A percentile compares a stretch with the other conserved stretches of the same genome.
These are phyloP conservation scores for Solanum sejunctum DNA, from an alignment of 257 asterid genomes.

Conservation along the genomic window DNA sequence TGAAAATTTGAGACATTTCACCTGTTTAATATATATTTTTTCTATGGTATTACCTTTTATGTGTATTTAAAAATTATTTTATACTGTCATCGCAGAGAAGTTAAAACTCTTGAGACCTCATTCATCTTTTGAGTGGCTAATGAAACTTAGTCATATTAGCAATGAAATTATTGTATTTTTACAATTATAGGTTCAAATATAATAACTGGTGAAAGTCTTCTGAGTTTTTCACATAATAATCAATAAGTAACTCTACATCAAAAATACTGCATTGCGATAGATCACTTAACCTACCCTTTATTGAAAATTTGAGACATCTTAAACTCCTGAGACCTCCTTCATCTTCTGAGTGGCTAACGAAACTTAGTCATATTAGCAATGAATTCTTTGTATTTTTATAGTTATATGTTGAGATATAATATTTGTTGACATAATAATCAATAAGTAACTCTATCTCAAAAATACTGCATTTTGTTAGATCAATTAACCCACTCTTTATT, in stretches of 20 bases:
- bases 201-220: background rate
- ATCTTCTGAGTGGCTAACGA: background rate
- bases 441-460: background rate
- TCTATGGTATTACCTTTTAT: no score
- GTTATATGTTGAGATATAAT: background rate
- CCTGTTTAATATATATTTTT: no score
- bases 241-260: background rate
- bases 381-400: background rate
- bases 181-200: background rate
- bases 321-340: background rate
- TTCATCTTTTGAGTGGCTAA: background rate
- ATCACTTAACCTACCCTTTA: fast-evolving
- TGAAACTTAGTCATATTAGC: background rate
- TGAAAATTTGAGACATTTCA: background rate
- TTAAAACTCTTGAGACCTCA: background rate
- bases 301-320: background rate
- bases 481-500: fast-evolving
- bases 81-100: background rate
- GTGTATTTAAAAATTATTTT: background rate
- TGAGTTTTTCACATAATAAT: background rate
- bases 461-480: background rate
- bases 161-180: background rate
- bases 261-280: background rate
- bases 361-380: background rate
- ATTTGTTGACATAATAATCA: background rate